These are phyloP conservation scores for Plasmodium blacklocki DNA, from an alignment of 169 alveolate genomes.

Conservation along the genomic window DNA sequence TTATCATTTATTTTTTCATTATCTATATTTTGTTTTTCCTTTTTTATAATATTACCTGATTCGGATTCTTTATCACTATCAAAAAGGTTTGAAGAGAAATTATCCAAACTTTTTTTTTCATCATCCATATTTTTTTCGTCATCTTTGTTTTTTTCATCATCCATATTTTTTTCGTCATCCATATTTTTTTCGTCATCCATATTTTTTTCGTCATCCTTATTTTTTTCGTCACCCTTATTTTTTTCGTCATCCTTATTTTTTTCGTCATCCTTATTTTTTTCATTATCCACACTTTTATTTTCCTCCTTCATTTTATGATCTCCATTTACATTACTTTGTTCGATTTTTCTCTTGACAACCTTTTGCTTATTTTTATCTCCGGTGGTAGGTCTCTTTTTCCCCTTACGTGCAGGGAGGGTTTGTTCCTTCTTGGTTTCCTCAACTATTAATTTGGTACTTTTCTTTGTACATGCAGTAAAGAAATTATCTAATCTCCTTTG, in stretches of 20 bases:
- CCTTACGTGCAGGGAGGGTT: conserved; percentile 23
- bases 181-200: not conserved
- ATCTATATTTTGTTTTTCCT: conserved; percentile 2
- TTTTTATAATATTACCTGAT: conserved; percentile 61
- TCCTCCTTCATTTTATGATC: conserved; percentile 24
- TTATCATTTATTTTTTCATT: too few species aligned
- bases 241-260: not conserved
- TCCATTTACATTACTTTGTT: conserved; percentile 6
- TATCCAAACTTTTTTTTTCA: not conserved
- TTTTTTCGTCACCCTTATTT: not conserved
- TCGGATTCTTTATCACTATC: conserved; percentile 47
- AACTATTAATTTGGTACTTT: conserved; percentile 60
- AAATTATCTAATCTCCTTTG: conserved; percentile 78
- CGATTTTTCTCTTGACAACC: not conserved
- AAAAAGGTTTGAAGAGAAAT: conserved; percentile 22
- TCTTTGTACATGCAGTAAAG: conserved; percentile 67
- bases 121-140: too few species aligned
- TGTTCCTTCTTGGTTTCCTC: conserved; percentile 59
- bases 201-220: conserved; percentile 13
- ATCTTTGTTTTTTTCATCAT: too few species aligned
- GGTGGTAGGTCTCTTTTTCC: conserved; percentile 16
- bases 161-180: too few species aligned
- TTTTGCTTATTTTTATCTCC: not conserved
- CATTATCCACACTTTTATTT: conserved; percentile 17
- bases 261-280: not conserved